Evolutionary conservation across 768 basidiomycete genomes (phyloP), one percentile per base, ranked within the genome.

Genomic region (Mrakia blollopis): DNA sequence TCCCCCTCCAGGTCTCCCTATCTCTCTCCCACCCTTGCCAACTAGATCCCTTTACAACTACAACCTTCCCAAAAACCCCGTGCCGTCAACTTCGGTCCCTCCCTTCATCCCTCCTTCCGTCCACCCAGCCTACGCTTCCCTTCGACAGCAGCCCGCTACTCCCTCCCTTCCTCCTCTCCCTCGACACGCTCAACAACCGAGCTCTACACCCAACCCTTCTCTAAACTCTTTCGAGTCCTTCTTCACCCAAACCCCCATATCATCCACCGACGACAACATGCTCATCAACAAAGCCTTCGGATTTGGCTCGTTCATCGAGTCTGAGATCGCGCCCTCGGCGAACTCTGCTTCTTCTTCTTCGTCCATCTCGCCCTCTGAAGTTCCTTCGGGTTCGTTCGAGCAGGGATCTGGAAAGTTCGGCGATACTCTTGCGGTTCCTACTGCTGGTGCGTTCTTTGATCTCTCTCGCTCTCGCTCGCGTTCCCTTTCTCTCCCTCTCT

Each of bases 261-360:
- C 72, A 32, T 28, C 44, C n/a, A n/a, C n/a, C 76, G 52, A 73
- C 71, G 71, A 65, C 65, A 72, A 50, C 72, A 60, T 77, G 28
- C 63, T 63, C 32, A 62, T 37, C 39, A 77, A 73, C 72, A 67
- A 68, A 52, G 52, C 76, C 18, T 77, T 77, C 39, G 76, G 76
- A 52, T 77, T 77, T 44, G 61, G 44, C 63, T 57, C 76, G n/a
- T 77, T 71, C 39, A 52, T 28, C 14, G 62, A 67, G 41, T 13
- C 28, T 8, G 73, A 72, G 30, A 37, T 44, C 35, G 50, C 52
- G 44, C 23, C 74, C 44, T 14, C 74, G 18, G 30, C 74, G 28
- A 39, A 47, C 50, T 35, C 61, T 25, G 8, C 63, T 30, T 35
- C 67, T 13, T 28, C 63, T 30, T 35, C 67, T 47, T 14, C 70